These are phyloP conservation scores for Saitozyma podzolica DNA, from an alignment of 768 basidiomycete genomes.

Conservation along the genomic window DNA sequence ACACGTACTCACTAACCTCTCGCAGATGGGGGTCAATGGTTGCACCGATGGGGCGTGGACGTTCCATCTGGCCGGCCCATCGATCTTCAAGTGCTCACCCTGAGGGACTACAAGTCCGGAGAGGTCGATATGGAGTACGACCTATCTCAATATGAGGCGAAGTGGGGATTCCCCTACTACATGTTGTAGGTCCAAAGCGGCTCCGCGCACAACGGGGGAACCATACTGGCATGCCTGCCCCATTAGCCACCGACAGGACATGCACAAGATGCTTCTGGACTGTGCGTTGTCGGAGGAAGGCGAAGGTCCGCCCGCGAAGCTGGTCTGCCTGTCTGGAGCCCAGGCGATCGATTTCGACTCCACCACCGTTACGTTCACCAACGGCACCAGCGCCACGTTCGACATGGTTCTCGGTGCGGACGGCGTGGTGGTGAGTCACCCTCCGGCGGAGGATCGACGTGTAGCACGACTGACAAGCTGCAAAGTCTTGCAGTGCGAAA, in stretches of 20 bases:
- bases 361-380: slow-evolving; percentile 28
- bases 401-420: slow-evolving; percentile 39
- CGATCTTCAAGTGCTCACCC: slow-evolving; percentile 27
- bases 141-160: slow-evolving; percentile 29
- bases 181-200: slow-evolving; percentile 24
- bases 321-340: slow-evolving; percentile 18
- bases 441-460: background rate
- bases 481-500: slow-evolving; percentile 18
- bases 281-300: slow-evolving; percentile 22
- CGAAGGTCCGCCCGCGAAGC: slow-evolving; percentile 21
- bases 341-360: slow-evolving; percentile 22
- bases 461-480: background rate
- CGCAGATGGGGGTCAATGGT: slow-evolving; percentile 33
- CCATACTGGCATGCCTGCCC: background rate
- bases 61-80: slow-evolving; percentile 28
- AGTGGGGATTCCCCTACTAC: slow-evolving; percentile 37
- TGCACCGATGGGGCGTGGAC: slow-evolving; percentile 35
- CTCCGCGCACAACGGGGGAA: background rate
- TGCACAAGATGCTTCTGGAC: slow-evolving; percentile 34
- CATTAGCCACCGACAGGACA: slow-evolving; percentile 28
- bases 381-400: slow-evolving; percentile 18
- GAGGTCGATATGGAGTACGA: slow-evolving; percentile 24
- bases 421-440: slow-evolving; percentile 24
- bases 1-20: background rate
- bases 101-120: slow-evolving; percentile 34